phyloP scores from a whole-genome alignment of 2,329 filamentous ascomycete genomes.

The Cordyceps pruinosa region DNA sequence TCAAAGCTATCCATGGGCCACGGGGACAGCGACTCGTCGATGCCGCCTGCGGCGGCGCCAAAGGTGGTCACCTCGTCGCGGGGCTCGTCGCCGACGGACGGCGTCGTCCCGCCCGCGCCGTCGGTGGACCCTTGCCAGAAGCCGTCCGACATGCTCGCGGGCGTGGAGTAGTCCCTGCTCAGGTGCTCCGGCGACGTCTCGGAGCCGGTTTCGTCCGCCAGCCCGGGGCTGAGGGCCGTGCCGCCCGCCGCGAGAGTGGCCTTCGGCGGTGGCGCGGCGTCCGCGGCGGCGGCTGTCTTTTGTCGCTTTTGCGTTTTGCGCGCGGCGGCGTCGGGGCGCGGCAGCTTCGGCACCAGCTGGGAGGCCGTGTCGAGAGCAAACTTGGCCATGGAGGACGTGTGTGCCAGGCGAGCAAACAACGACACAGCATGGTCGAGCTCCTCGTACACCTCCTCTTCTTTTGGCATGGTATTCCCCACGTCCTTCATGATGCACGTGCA shows the following conservation, averaged over 20 bases:
- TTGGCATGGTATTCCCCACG: slow-evolving; percentile 30
- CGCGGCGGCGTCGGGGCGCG: not conserved
- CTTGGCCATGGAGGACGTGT: not conserved
- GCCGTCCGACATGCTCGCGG: slow-evolving; percentile 1
- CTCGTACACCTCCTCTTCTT: not conserved
- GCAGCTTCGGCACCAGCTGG: not conserved
- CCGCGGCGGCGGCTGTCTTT: not conserved
- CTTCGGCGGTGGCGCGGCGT: not conserved
- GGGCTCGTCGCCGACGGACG: not conserved
- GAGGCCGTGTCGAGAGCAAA: not conserved
- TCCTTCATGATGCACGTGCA: slow-evolving; percentile 47
- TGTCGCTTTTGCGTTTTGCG: not conserved
- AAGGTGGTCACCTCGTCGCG: not conserved
- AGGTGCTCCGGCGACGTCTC: slow-evolving; percentile 5
- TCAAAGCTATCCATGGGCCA: not conserved
- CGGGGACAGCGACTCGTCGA: slow-evolving; percentile 7
- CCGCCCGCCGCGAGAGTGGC: too few relatives aligned
- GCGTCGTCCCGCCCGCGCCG: not conserved
- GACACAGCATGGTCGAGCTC: slow-evolving; percentile 6
- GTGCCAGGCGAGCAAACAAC: not conserved
- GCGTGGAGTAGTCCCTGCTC: not conserved
- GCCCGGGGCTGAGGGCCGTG: not conserved
- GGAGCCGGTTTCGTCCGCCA: not conserved
- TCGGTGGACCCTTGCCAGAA: slow-evolving; percentile 7
- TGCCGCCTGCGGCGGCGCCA: too few relatives aligned